Percentiles rank a stretch among this genome's conserved stretches.
Evolutionary conservation across 805 yeast species (phyloP).

Genomic region (Kodamaea restingae): DNA sequence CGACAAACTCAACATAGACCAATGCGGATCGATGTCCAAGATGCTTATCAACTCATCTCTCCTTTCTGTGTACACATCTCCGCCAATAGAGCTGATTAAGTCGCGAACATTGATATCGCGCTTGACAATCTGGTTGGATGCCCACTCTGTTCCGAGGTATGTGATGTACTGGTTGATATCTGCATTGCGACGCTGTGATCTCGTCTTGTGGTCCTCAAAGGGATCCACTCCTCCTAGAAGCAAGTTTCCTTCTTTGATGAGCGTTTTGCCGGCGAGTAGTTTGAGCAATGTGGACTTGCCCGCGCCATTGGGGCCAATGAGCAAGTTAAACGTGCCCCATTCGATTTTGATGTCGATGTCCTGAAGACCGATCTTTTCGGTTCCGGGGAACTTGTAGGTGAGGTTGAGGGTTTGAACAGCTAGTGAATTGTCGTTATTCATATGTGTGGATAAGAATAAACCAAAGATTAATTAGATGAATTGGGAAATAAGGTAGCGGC

Average conservation of each 20-base stretch:
- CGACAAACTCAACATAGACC: conserved; percentile 90
- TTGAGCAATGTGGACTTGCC: conserved; percentile 88
- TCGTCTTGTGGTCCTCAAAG: conserved; percentile 55
- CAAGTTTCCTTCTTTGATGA: conserved; percentile 70
- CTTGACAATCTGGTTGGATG: conserved; percentile 81
- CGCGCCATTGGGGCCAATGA: conserved; percentile 95
- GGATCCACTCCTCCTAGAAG: conserved; percentile 84
- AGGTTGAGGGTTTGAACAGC: conserved; percentile 65
- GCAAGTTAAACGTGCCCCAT: conserved; percentile 68
- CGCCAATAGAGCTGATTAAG: conserved; percentile 76
- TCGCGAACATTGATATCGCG: conserved; percentile 86
- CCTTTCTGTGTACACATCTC: conserved; percentile 59
- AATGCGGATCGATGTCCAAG: conserved; percentile 77
- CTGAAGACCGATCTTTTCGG: conserved; percentile 60
- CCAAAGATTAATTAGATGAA: not conserved
- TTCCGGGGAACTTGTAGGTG: conserved; percentile 62
- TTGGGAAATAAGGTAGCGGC: too few relatives aligned
- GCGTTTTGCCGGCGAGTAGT: conserved; percentile 86
- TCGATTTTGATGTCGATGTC: conserved; percentile 59
- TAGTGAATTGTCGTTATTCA: conserved; percentile 5
- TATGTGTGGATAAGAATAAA: not conserved
- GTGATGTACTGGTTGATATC: conserved; percentile 54
- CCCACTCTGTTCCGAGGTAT: conserved; percentile 97
- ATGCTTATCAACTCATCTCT: conserved; percentile 72
- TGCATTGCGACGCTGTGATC: conserved; percentile 40